phyloP scores from a whole-genome alignment of 441 rosid species.

The Bocquillonia castaneifolia region DNA sequence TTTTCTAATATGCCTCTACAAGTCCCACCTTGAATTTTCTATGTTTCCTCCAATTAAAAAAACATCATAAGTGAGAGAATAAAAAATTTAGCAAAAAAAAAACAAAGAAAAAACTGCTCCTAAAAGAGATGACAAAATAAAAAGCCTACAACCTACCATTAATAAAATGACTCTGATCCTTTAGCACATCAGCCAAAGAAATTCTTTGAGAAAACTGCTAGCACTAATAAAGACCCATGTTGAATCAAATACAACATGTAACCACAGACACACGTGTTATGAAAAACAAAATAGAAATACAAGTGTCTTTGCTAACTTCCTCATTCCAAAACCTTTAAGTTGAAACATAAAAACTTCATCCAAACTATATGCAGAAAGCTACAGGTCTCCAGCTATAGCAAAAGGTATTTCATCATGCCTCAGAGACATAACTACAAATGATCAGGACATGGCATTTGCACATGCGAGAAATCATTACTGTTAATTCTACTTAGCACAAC shows the following conservation, averaged over 20 bases:
- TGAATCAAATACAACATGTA: neutral
- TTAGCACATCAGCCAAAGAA: neutral
- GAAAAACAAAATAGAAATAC: neutral
- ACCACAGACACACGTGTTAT: neutral
- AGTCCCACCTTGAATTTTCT: neutral
- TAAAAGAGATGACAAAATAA: neutral
- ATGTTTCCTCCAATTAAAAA: neutral
- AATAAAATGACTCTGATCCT: neutral
- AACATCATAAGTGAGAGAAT: neutral
- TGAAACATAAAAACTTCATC: neutral
- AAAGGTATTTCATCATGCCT: neutral
- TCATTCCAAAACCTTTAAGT: neutral
- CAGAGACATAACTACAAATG: neutral
- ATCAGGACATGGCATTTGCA: neutral
- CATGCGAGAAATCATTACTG: neutral
- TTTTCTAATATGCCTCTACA: neutral
- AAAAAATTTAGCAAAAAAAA: neutral
- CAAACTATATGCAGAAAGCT: neutral
- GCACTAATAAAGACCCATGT: neutral
- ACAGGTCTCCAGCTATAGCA: neutral
- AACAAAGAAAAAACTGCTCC: neutral
- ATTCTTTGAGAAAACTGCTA: constrained; percentile 2
- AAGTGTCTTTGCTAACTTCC: neutral
- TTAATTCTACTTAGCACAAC: neutral
- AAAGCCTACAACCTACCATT: neutral